Evolutionary conservation across 441 rosid genomes (phyloP).

Genomic region (Breynia disticha): DNA sequence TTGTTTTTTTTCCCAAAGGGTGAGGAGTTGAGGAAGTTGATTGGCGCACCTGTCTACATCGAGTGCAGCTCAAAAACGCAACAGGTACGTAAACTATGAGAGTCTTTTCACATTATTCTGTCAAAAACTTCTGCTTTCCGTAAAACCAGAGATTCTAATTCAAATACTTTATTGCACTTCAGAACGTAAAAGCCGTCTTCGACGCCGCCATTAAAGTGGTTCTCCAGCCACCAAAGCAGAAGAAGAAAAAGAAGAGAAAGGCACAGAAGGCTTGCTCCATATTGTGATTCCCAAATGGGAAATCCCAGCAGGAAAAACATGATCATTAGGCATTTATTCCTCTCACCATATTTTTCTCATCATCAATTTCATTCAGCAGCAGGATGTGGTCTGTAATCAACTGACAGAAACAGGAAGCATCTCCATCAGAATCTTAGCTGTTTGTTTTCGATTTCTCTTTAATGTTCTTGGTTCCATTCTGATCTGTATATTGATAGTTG

Average conservation of each 20-base stretch:
- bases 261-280: slow-evolving; percentile 65
- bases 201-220: slow-evolving; percentile 93
- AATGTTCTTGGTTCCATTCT: not conserved
- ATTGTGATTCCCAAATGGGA: slow-evolving; percentile 31
- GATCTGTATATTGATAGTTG: slow-evolving; percentile 23
- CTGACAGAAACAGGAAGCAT: slow-evolving; percentile 32
- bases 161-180: slow-evolving; percentile 17
- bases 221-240: slow-evolving; percentile 89
- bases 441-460: not conserved
- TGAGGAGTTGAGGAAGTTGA: slow-evolving; percentile 73
- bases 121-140: not conserved
- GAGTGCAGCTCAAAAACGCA: slow-evolving; percentile 96
- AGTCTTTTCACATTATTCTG: slow-evolving; percentile 2
- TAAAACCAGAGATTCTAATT: slow-evolving; percentile 6
- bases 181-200: slow-evolving; percentile 93
- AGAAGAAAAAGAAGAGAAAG: slow-evolving; percentile 80
- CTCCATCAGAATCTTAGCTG: slow-evolving; percentile 15
- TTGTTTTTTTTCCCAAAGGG: slow-evolving; percentile 30
- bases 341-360: slow-evolving; percentile 12
- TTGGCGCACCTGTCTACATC: slow-evolving; percentile 70
- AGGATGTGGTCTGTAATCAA: slow-evolving; percentile 26
- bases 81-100: slow-evolving; percentile 39
- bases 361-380: slow-evolving; percentile 13
- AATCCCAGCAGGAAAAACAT: slow-evolving; percentile 9
- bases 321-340: slow-evolving; percentile 17